A percentile compares a stretch with the other conserved stretches of the same genome.
phyloP scores from a whole-genome alignment of 495 filamentous ascomycete genomes.

The Clohesyomyces aquaticus region DNA sequence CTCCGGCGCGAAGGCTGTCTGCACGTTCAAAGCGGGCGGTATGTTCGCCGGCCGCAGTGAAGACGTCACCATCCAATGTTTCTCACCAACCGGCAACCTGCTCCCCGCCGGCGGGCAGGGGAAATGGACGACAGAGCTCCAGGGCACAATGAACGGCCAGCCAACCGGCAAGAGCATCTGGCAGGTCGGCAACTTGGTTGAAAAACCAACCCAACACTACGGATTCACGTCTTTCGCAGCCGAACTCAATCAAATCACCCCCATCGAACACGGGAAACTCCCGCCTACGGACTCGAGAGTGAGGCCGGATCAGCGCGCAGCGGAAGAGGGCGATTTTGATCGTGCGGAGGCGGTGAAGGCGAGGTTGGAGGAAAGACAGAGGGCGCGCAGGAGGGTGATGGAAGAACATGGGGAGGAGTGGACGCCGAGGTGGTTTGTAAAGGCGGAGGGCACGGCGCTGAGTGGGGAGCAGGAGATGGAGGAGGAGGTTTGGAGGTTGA shows the following conservation, averaged over 20 bases:
- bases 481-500: constrained; percentile 82
- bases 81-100: constrained; percentile 64
- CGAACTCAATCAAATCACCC: constrained; percentile 82
- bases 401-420: constrained; percentile 73
- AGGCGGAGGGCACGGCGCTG: too few relatives aligned
- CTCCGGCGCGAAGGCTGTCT: constrained; percentile 74
- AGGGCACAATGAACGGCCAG: constrained; percentile 58
- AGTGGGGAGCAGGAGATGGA: constrained; percentile 44
- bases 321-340: constrained; percentile 81
- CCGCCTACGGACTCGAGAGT: constrained; percentile 81
- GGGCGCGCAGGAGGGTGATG: constrained; percentile 71
- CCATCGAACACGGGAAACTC: constrained; percentile 70
- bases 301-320: constrained; percentile 88
- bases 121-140: constrained; percentile 80
- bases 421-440: constrained; percentile 80
- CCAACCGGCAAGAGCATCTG: constrained; percentile 65
- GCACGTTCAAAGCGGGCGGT: constrained; percentile 88
- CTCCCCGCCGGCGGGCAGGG: constrained; percentile 68
- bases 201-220: constrained; percentile 74
- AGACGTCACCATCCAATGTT: constrained; percentile 76
- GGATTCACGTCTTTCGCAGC: constrained; percentile 88
- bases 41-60: constrained; percentile 96
- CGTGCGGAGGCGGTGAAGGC: constrained; percentile 82
- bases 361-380: constrained; percentile 81
- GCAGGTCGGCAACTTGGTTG: constrained; percentile 74